phyloP scores from a whole-genome alignment of 2,329 filamentous ascomycete species.

The Rutstroemia sp. region DNA sequence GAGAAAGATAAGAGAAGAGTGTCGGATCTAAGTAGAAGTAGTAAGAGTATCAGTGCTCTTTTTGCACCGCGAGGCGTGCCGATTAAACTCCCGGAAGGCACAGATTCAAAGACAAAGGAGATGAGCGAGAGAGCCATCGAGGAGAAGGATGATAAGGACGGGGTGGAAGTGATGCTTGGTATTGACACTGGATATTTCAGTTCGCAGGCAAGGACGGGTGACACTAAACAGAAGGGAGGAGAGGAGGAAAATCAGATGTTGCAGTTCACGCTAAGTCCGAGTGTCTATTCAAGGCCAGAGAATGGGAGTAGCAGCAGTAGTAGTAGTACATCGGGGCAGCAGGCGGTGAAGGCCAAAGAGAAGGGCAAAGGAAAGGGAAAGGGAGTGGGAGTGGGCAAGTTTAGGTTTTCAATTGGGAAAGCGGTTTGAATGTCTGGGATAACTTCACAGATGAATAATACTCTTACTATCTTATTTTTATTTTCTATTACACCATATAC shows the following conservation, averaged over 20 bases:
- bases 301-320: background rate
- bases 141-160: background rate
- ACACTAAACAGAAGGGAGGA: too few relatives aligned
- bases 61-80: background rate
- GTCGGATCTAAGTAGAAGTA: background rate
- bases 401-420: background rate
- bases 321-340: background rate
- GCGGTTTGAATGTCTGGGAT: background rate
- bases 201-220: background rate
- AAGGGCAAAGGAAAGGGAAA: background rate
- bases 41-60: conserved; percentile 3
- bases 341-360: background rate
- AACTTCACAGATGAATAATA: too few relatives aligned
- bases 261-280: conserved; percentile 1
- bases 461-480: too few relatives aligned
- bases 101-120: background rate
- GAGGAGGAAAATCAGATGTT: background rate
- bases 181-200: background rate
- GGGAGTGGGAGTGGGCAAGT: background rate
- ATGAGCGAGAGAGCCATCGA: background rate
- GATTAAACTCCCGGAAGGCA: background rate
- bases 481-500: too few relatives aligned
- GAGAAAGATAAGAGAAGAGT: background rate
- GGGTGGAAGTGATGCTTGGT: background rate
- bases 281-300: background rate